Base-by-base conservation (phyloP, 192 early-diverging fungal species). In the Coemansia sp. region DNA sequence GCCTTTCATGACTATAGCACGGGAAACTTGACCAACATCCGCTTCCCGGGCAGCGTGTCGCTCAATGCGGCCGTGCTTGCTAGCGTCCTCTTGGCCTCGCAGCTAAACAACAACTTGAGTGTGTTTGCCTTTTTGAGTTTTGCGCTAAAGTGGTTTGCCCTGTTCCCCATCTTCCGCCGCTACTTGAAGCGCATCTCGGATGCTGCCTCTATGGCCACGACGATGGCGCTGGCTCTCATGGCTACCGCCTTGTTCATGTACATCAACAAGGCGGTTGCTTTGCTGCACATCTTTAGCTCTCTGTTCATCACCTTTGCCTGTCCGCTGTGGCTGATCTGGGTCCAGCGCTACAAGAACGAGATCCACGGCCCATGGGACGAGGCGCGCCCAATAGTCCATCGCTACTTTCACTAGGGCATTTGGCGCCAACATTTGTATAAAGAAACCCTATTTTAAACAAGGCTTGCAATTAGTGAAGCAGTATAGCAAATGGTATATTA, bases 331-430 rank as follows among this genome's bases (percentile, higher is more conserved):
- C 84, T 98, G 55, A 91, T 94, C 33, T 88, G 87, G 74, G 86
- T 95, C 24, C 94, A 97, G 82, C 88, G 90, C 35, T 98, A 95
- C 81, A 98, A 98, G 81, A 95, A 95, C 72, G 93, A 96, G 74
- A 96, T 97, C 29, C 90, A 94, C 63, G 95, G 95, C 4, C 95
- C 95, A 37, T 98, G 95, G 95, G 95, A 98, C 72, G 93, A 95
- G 70, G 95, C 94, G 12, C 70, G 87, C 9, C 90, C 90, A 8
- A 84, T 87, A 44, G 76, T 92, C 0, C 86, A 87, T 52, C 82
- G 78, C 42, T 78, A 81, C 57, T 76, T 66, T 34, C 53, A 62
- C 56, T 76, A 70, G 33, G 21, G 8, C 3, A 17, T 5, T 38
- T 7, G 18, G n/a, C 19, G 4, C 19, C 3, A 54, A n/a, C 38